These are phyloP conservation scores for Lanmaoa pseudosensibilis DNA, from an alignment of 768 basidiomycete genomes.

Conservation along the genomic window DNA sequence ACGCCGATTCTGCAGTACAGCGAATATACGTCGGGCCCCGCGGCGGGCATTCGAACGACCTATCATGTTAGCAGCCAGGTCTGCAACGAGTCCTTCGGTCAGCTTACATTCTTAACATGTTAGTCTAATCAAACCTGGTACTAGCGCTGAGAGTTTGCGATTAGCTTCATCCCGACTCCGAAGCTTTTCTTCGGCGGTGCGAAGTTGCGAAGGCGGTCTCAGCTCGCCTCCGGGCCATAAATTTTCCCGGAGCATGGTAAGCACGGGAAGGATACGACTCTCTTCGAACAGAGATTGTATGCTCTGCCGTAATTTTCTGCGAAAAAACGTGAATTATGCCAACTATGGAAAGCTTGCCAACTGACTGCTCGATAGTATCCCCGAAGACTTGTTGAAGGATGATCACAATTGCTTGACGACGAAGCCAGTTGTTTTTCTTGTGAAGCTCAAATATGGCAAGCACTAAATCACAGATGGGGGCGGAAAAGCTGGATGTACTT, in stretches of 20 bases:
- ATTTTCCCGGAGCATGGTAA: constrained; percentile 66
- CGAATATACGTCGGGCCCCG: constrained; percentile 89
- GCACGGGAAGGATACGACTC: constrained; percentile 62
- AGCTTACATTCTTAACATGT: background rate
- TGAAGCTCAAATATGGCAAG: constrained; percentile 93
- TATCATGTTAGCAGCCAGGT: constrained; percentile 96
- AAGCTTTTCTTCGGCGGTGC: constrained; percentile 78
- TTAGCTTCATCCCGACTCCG: constrained; percentile 85
- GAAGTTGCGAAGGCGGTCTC: constrained; percentile 56
- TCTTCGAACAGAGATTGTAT: constrained; percentile 65
- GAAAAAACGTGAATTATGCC: constrained; percentile 1
- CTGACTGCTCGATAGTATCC: constrained; percentile 91
- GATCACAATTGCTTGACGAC: constrained; percentile 93
- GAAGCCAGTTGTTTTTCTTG: constrained; percentile 95
- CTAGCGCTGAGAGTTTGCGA: constrained; percentile 82
- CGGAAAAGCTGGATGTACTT: constrained; percentile 84
- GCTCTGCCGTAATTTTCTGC: constrained; percentile 85
- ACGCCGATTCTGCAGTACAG: constrained; percentile 91
- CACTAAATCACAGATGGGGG: constrained; percentile 91
- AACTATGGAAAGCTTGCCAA: constrained; percentile 1
- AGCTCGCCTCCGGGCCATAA: constrained; percentile 88
- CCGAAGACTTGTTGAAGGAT: constrained; percentile 95
- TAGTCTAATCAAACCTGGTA: constrained; percentile 65
- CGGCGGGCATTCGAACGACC: constrained; percentile 94
- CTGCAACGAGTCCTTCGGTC: constrained; percentile 39